These are phyloP conservation scores for Funneliformis geosporum DNA, from an alignment of 192 early-diverging fungal species.

Conservation along the genomic window DNA sequence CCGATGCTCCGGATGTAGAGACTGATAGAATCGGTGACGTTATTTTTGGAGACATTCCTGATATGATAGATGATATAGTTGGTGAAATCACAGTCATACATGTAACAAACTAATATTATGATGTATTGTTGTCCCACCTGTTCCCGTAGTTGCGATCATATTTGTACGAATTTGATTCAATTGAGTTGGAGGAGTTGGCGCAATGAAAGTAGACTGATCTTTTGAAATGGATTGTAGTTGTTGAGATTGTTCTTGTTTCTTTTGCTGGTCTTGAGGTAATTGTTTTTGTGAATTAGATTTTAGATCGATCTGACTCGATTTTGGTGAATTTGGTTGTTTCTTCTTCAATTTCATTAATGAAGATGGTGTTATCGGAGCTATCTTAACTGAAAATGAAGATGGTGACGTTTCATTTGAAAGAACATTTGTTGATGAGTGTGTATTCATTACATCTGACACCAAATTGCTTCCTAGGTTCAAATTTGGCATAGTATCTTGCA, in stretches of 20 bases:
- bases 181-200: not conserved
- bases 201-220: not conserved
- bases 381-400: not conserved
- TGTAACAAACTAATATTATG: not conserved
- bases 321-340: conserved; percentile 24
- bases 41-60: conserved; percentile 13
- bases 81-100: not conserved
- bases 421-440: not conserved
- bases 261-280: not conserved
- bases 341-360: conserved; percentile 63
- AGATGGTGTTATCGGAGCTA: conserved; percentile 66
- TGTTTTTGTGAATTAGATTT: not conserved
- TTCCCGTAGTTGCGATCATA: not conserved
- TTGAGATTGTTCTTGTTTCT: not conserved
- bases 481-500: conserved; percentile 22
- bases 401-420: not conserved
- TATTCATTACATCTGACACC: not conserved
- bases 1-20: conserved; percentile 30
- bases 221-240: not conserved
- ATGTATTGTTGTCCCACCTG: not conserved
- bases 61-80: not conserved
- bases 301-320: not conserved
- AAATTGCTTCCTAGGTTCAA: conserved; percentile 22
- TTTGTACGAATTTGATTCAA: not conserved
- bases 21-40: not conserved